Evolutionary conservation across 2,329 filamentous ascomycete species (phyloP).

Genomic region (Aspergillus sergii): DNA sequence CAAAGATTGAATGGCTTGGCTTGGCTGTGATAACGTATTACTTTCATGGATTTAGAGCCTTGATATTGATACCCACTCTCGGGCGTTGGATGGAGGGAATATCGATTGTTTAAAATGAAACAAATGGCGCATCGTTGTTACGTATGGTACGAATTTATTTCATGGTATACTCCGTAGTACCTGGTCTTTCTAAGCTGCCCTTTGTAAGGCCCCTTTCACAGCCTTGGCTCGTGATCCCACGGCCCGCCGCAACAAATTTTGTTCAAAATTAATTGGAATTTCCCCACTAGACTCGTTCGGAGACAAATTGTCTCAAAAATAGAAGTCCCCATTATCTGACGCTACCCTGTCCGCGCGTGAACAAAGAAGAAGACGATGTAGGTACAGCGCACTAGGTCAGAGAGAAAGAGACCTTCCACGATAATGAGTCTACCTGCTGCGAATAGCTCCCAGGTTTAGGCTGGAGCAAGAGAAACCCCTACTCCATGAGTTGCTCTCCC

Average conservation of each 20-base stretch:
- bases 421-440: neutral
- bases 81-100: neutral
- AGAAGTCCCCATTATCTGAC: neutral
- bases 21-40: neutral
- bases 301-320: neutral
- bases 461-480: neutral
- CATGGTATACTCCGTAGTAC: too few species aligned
- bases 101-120: neutral
- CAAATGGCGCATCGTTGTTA: neutral
- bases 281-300: neutral
- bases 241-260: neutral
- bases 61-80: neutral
- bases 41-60: neutral
- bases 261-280: neutral
- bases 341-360: neutral
- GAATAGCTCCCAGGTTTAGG: neutral
- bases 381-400: neutral
- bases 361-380: neutral
- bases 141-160: neutral
- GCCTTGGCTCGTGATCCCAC: neutral
- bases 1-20: neutral
- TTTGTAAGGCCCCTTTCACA: neutral
- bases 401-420: neutral
- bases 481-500: neutral
- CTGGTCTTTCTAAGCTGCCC: neutral